Evolutionary conservation across 2,329 filamentous ascomycete species (phyloP).

Genomic region (Talaromyces sp.): DNA sequence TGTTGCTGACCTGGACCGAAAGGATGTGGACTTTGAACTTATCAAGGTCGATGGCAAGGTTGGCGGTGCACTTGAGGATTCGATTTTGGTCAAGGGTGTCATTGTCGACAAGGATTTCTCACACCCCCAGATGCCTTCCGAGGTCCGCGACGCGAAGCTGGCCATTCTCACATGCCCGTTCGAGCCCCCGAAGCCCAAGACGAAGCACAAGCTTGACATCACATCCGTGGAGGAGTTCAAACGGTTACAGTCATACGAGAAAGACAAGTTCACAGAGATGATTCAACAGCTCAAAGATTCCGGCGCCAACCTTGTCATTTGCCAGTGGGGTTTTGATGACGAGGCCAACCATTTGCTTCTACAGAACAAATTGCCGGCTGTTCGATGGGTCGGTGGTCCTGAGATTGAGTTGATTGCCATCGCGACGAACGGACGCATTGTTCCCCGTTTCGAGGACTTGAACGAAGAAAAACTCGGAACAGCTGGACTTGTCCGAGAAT

Average conservation of each 20-base stretch:
- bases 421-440: slow-evolving; percentile 95
- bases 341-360: slow-evolving; percentile 96
- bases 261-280: slow-evolving; percentile 96
- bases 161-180: slow-evolving; percentile 97
- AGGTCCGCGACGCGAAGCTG: slow-evolving; percentile 92
- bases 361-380: slow-evolving; percentile 91
- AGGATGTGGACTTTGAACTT: slow-evolving; percentile 96
- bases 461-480: slow-evolving; percentile 84
- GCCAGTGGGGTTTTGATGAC: slow-evolving; percentile 99
- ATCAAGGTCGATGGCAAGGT: slow-evolving; percentile 99
- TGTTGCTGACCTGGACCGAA: slow-evolving; percentile 90
- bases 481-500: slow-evolving; percentile 85
- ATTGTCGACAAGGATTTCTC: slow-evolving; percentile 99
- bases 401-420: slow-evolving; percentile 99
- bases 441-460: slow-evolving; percentile 93
- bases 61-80: slow-evolving; percentile 87
- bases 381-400: slow-evolving; percentile 95
- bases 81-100: slow-evolving; percentile 91
- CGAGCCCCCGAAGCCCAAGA: slow-evolving; percentile 98
- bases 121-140: slow-evolving; percentile 96
- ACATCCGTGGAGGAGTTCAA: slow-evolving; percentile 97
- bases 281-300: slow-evolving; percentile 97
- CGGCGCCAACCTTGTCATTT: slow-evolving; percentile 94
- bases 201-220: slow-evolving; percentile 98
- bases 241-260: slow-evolving; percentile 92